Percentiles rank a stretch among this genome's conserved stretches.
phyloP scores from a whole-genome alignment of 2,329 filamentous ascomycete genomes.

The Mariannaea sp. region DNA sequence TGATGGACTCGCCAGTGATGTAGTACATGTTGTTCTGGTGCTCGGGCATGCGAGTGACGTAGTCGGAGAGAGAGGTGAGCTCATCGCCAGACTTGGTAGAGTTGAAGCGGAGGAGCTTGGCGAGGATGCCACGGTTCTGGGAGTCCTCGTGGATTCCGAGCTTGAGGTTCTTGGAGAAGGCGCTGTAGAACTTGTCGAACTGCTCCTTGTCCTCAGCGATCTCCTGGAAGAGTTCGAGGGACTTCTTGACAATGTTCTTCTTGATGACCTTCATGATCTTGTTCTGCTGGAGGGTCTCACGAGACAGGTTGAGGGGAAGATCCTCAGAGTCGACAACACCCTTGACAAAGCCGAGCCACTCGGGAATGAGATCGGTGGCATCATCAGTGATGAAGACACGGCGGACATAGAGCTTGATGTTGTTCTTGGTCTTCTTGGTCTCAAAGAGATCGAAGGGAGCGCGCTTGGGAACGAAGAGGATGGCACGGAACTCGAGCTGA shows the following conservation, averaged over 20 bases:
- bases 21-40: constrained; percentile 99
- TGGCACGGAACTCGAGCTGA: constrained; percentile 99
- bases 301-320: constrained; percentile 97
- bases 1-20: constrained; percentile 99
- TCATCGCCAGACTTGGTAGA: constrained; percentile 99
- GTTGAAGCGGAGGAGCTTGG: constrained; percentile 98
- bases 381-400: constrained; percentile 99
- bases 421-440: constrained; percentile 99
- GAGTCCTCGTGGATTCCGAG: constrained; percentile 99
- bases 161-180: constrained; percentile 99
- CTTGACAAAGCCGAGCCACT: constrained; percentile 99
- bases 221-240: constrained; percentile 98
- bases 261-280: constrained; percentile 99
- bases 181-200: constrained; percentile 99
- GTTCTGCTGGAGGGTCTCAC: constrained; percentile 99
- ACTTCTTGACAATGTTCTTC: constrained; percentile 99
- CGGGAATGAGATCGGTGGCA: constrained; percentile 97
- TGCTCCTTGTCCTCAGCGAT: constrained; percentile 99
- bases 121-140: constrained; percentile 89
- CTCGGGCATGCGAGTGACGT: constrained; percentile 98
- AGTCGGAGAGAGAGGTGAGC: constrained; percentile 92
- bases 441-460: constrained; percentile 99
- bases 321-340: constrained; percentile 99
- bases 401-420: constrained; percentile 99
- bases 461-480: constrained; percentile 99